phyloP scores from a whole-genome alignment of 768 basidiomycete species.

The Tubosaeta sp. region DNA sequence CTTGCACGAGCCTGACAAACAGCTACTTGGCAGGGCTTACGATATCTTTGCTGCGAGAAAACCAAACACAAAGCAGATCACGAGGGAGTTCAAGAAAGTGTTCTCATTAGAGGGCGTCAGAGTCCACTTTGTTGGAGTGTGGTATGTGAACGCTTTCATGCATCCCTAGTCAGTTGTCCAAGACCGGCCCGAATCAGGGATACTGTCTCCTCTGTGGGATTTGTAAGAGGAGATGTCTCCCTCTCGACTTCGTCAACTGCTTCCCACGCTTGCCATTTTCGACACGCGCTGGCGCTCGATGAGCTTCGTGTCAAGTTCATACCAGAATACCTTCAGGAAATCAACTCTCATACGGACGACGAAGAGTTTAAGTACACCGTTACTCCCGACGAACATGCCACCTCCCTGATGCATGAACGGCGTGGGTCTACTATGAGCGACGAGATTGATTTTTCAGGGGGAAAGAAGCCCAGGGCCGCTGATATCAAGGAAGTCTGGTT shows the following conservation, averaged over 20 bases:
- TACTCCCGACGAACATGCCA: background rate
- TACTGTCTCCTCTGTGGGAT: conserved; percentile 61
- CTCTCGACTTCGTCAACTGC: conserved; percentile 58
- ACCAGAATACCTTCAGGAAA: conserved; percentile 33
- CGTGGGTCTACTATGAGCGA: background rate
- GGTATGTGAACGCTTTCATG: conserved; percentile 29
- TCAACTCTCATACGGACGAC: conserved; percentile 17
- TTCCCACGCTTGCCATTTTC: conserved; percentile 51
- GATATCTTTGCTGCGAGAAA: conserved; percentile 12
- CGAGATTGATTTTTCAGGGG: background rate
- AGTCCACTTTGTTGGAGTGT: conserved; percentile 53
- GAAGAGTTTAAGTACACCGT: conserved; percentile 4
- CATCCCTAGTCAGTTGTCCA: background rate
- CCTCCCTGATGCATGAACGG: background rate
- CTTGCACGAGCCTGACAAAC: background rate
- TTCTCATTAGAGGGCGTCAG: conserved; percentile 40
- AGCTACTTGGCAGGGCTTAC: conserved; percentile 7
- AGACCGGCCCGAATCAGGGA: conserved; percentile 40
- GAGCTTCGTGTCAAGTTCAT: conserved; percentile 60
- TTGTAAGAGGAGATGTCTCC: conserved; percentile 40
- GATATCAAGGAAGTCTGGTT: conserved; percentile 64
- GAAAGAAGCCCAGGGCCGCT: background rate
- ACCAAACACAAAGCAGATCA: conserved; percentile 13
- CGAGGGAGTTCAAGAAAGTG: conserved; percentile 39
- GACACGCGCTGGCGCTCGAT: conserved; percentile 64